These are phyloP conservation scores for Solanum chacoense DNA, from an alignment of 305 asterid species.

Conservation along the genomic window DNA sequence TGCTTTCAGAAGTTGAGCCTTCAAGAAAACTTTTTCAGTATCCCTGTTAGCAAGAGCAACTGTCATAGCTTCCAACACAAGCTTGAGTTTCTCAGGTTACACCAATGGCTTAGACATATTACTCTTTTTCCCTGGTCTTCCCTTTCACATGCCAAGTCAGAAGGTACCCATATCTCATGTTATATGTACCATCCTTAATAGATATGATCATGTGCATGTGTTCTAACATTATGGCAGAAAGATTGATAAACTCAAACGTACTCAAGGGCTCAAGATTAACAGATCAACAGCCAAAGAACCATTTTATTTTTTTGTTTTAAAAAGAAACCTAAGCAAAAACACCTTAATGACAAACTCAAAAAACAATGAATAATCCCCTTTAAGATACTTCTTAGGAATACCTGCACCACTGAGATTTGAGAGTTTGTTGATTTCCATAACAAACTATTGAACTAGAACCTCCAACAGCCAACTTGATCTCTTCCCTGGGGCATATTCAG, in stretches of 20 bases:
- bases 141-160: not conserved
- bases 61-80: not conserved
- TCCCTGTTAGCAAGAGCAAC: not conserved
- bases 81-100: not conserved
- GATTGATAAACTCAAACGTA: not conserved
- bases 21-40: not conserved
- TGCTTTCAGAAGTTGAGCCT: not conserved
- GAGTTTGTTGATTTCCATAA: not conserved
- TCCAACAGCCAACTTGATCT: not conserved
- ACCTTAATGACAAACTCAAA: not conserved
- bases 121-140: not conserved
- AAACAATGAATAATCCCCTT: not conserved
- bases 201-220: not conserved
- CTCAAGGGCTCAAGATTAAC: not conserved
- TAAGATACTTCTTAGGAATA: not conserved
- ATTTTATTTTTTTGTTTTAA: too few relatives aligned
- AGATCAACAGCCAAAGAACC: not conserved
- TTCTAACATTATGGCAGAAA: not conserved
- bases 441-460: not conserved
- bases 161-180: not conserved
- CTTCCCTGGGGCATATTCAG: not conserved
- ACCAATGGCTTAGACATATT: not conserved
- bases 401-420: not conserved
- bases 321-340: not conserved
- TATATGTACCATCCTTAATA: not conserved